These are phyloP conservation scores for Aureobasidium sp. DNA, from an alignment of 2,329 filamentous ascomycete genomes.

Conservation along the genomic window DNA sequence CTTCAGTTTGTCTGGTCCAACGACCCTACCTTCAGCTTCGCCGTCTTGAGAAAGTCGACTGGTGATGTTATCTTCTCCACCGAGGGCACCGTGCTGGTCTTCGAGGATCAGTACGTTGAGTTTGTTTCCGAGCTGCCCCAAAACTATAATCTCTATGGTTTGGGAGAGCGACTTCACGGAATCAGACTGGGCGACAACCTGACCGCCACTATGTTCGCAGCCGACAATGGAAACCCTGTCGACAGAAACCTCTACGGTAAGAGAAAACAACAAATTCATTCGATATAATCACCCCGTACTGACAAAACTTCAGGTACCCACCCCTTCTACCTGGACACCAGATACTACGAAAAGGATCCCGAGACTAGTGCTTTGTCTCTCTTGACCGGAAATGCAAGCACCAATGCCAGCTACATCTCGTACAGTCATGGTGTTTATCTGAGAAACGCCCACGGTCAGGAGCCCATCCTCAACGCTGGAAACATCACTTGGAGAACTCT, in stretches of 20 bases:
- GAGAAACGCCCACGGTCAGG: conserved; percentile 68
- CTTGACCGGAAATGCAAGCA: conserved; percentile 44
- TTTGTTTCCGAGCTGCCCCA: conserved; percentile 59
- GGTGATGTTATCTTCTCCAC: conserved; percentile 64
- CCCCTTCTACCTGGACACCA: conserved; percentile 70
- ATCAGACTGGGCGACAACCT: conserved; percentile 63
- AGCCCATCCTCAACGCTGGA: conserved; percentile 55
- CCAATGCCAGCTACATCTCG: conserved; percentile 50
- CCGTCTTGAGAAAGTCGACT: conserved; percentile 47
- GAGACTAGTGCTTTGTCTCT: conserved; percentile 43
- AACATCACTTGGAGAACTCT: conserved; percentile 66
- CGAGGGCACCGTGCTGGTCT: conserved; percentile 55
- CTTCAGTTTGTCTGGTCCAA: conserved; percentile 49
- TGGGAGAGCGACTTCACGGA: conserved; percentile 65
- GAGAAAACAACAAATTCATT: no score
- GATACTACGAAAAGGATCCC: conserved; percentile 55
- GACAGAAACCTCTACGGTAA: conserved; percentile 62
- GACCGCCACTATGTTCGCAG: conserved; percentile 60
- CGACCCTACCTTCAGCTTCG: conserved; percentile 49
- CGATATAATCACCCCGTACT: no score
- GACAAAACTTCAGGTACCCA: conserved; percentile 37
- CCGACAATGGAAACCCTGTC: conserved; percentile 56
- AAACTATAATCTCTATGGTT: conserved; percentile 66
- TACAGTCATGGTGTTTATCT: conserved; percentile 70
- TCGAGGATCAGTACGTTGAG: conserved; percentile 71